Base-by-base conservation (phyloP, 2,329 filamentous ascomycete genomes). In the Sporothrix euskadiensis region DNA sequence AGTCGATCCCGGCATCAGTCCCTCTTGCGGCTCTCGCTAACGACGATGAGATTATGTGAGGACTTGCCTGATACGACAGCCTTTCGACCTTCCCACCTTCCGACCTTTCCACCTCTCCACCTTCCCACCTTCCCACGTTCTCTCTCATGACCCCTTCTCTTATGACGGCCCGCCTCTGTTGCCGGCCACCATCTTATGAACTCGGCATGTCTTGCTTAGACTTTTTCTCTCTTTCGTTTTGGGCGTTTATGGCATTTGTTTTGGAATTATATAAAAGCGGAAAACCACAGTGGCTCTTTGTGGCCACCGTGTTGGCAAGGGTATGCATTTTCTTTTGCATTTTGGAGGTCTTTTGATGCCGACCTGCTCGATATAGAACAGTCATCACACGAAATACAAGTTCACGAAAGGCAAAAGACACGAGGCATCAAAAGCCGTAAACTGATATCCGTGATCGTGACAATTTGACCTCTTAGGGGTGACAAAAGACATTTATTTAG, bases 1-100 rank as follows among this genome's bases (percentile, higher is more conserved):
- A 65, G 1, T 49, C 56, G 10, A 71, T 73, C 8, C 39, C 71
- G 22, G 65, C 72, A 0, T 30, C 73, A 14, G 56, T 74, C 3
- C 63, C 75, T 22, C 70, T 73, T 39, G 59, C 73, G 1, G 57
- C 63, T 12, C 26, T 71, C 12, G 71, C 59, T 26, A 72, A 69
- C n/a, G 73, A 73, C 57, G 76, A 76, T 32, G 76, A 77, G 10
- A 79, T 79, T 69, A 59, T 75, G 47, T 76, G 69, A 74, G 39
- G 9, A 22, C 52, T 56, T 32, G 54, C n/a, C 32, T 52, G 61
- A 16, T 35, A 35, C 35, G 35, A 35, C 35, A 8, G 8, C 35
- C 5, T 26, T 26, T 26, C 26, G 26, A 26, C 26, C 10, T 59
- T 49, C 3, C 14, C 14, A 6, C 39, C 3, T 3, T 69, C 26